These are phyloP conservation scores for Saccharomyces hybrid DNA, from an alignment of 1,139 yeast genomes.

Conservation along the genomic window DNA sequence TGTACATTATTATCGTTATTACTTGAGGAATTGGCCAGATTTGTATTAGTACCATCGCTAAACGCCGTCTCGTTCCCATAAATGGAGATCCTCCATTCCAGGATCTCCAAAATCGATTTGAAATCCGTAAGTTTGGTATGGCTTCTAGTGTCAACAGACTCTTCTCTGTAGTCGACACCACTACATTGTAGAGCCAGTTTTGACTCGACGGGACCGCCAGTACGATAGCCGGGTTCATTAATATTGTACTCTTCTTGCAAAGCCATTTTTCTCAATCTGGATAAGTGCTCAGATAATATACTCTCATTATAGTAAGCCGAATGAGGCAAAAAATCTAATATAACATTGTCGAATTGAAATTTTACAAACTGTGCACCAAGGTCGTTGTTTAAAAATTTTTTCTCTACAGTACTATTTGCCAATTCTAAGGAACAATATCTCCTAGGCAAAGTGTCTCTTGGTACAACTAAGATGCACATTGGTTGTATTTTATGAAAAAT, in stretches of 20 bases:
- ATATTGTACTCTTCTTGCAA: conserved; percentile 14
- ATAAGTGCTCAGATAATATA: conserved; percentile 31
- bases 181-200: conserved; percentile 48
- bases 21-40: conserved; percentile 22
- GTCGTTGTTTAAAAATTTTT: conserved; percentile 68
- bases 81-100: conserved; percentile 69
- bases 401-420: conserved; percentile 87
- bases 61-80: conserved; percentile 79
- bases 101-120: conserved; percentile 59
- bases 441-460: conserved; percentile 77
- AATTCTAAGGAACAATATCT: conserved; percentile 51
- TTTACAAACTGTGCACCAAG: conserved; percentile 73
- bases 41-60: conserved; percentile 48
- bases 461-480: conserved; percentile 74
- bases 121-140: conserved; percentile 68
- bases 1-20: conserved; percentile 36
- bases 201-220: conserved; percentile 1
- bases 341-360: conserved; percentile 39
- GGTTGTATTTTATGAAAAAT: conserved; percentile 65
- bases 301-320: conserved; percentile 30
- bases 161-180: conserved; percentile 69
- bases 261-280: conserved; percentile 23
- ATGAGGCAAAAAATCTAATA: conserved; percentile 32
- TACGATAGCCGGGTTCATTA: neutral
- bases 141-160: conserved; percentile 69